Evolutionary conservation across 139 green algal genomes (phyloP), one percentile per base, ranked within the genome.

Genomic region (Raphidocelis subcapitata): DNA sequence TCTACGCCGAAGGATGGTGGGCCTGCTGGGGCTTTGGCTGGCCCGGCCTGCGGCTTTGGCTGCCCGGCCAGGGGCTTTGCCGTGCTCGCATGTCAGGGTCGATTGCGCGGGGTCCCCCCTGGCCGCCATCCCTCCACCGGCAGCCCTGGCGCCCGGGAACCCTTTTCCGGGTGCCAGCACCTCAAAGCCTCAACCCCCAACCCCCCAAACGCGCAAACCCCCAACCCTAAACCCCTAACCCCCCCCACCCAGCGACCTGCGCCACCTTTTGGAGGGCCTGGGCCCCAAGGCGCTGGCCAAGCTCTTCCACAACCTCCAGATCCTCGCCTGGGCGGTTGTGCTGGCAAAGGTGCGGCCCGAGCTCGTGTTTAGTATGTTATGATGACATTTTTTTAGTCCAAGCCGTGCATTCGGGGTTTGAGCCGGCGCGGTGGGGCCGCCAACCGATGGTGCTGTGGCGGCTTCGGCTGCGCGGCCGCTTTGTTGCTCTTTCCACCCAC

Each of bases 261-360:
- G 54, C 33, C 74, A 81, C 61, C 51, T 81, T 35, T 26, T 81
- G 67, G 49, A 81, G 28, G 74, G 74, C 2, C 51, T 81, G 20
- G 67, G 74, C 0, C 15, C 56, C 33, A 66, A 75, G 36, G 74
- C 67, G 15, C 65, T 81, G 31, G 75, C 61, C 10, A 54, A 47
- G 46, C 59, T 76, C 14, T 76, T 76, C 69, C 69, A 76, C 61
- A 76, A 76, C 59, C 44, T 76, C 36, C 52, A 28, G 10, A 69
- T 76, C n/a, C 37, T 69, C 26, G 69, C 59, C 3, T 76, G 69
- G 69, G 59, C 41, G 21, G 59, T 63, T 2, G 37, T 61, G 16
- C 62, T 76, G 29, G 37, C 57, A n/a, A 75, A 75, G 70, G 65
- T 62, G 16, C 32, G 29, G 10, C 26, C 24, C 49, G 18, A 18